Percentiles rank a stretch among this genome's conserved stretches.
Conservation (phyloP, 2,329 filamentous ascomycete species). For the Simplicillium aogashimaense region DNA sequence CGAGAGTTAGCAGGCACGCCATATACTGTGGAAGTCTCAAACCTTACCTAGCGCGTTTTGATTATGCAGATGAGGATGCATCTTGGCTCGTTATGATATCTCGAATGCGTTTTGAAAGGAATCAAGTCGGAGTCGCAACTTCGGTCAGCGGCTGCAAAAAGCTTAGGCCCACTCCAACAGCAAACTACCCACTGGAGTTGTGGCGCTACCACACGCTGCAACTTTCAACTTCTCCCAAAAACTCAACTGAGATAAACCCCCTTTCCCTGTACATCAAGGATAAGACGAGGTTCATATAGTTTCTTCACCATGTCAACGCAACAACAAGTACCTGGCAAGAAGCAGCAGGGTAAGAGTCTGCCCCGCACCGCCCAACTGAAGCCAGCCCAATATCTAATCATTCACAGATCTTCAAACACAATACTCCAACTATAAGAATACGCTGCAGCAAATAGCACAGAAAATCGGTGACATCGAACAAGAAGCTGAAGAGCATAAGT, state of each 20-base stretch:
- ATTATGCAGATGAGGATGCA: slow-evolving; percentile 97
- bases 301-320: slow-evolving; percentile 33
- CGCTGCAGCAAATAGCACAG: slow-evolving; percentile 81
- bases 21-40: background rate
- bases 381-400: background rate
- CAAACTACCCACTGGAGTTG: slow-evolving; percentile 5
- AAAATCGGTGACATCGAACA: slow-evolving; percentile 98
- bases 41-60: slow-evolving; percentile 74
- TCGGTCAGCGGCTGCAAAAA: slow-evolving; percentile 6
- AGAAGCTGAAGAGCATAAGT: slow-evolving; percentile 98
- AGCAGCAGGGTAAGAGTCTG: slow-evolving; percentile 56
- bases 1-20: slow-evolving; percentile 10
- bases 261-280: too few relatives aligned
- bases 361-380: background rate
- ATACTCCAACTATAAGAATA: slow-evolving; percentile 69
- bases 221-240: too few relatives aligned
- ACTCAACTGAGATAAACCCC: too few relatives aligned
- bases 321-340: slow-evolving; percentile 46
- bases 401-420: slow-evolving; percentile 64
- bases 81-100: slow-evolving; percentile 29
- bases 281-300: too few relatives aligned
- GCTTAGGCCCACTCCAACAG: slow-evolving; percentile 18
- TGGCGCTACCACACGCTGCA: slow-evolving; percentile 1
- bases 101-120: background rate
- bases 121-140: background rate